These are phyloP conservation scores for Saururus chinensis DNA, from an alignment of 164 flowering plant species.

Conservation along the genomic window DNA sequence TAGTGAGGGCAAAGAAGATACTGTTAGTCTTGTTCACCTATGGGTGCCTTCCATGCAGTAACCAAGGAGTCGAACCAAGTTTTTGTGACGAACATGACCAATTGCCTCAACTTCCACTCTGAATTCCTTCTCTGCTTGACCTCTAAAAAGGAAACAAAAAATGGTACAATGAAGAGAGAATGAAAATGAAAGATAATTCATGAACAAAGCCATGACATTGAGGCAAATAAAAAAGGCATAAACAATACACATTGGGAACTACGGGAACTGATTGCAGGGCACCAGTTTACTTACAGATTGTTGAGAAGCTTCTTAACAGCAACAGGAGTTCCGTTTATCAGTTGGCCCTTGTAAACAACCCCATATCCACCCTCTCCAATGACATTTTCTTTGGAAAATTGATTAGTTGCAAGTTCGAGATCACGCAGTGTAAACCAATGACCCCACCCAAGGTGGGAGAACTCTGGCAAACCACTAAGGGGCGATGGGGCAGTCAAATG, in stretches of 20 bases:
- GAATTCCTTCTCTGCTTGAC: conserved; percentile 93
- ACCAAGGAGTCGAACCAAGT: conserved; percentile 83
- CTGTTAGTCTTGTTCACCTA: conserved; percentile 28
- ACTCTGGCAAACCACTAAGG: conserved; percentile 65
- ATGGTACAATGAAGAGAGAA: background rate
- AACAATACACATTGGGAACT: background rate
- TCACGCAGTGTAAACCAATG: conserved; percentile 93
- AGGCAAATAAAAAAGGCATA: background rate
- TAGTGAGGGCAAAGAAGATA: background rate
- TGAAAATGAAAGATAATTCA: background rate
- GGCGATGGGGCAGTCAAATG: conserved; percentile 58
- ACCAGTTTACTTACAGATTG: conserved; percentile 47
- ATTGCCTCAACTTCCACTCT: conserved; percentile 94
- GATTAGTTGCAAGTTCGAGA: conserved; percentile 63
- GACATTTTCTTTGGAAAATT: conserved; percentile 66
- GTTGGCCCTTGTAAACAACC: conserved; percentile 62
- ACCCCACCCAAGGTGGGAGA: conserved; percentile 93
- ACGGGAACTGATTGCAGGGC: too few relatives aligned
- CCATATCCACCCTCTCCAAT: conserved; percentile 95
- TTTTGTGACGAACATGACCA: conserved; percentile 89
- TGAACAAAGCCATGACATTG: background rate
- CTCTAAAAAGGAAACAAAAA: conserved; percentile 33
- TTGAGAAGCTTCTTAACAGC: conserved; percentile 88
- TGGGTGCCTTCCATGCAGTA: conserved; percentile 91
- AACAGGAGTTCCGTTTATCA: conserved; percentile 72